Evolutionary conservation across 805 yeast genomes (phyloP).

Genomic region (Candida mattraensis): DNA sequence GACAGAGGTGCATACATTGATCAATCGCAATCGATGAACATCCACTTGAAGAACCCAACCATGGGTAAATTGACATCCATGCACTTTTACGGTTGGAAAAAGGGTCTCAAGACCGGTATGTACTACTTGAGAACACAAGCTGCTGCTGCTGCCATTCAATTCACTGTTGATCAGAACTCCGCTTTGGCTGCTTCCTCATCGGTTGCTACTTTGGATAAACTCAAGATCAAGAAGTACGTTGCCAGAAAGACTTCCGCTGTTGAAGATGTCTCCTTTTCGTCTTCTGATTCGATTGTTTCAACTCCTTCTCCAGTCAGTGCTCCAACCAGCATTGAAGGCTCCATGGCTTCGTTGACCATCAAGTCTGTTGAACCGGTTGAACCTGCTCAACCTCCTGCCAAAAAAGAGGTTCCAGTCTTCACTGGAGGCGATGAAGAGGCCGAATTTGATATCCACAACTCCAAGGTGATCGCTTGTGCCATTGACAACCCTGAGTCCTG

Average conservation of each 20-base stretch:
- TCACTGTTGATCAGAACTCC: constrained; percentile 64
- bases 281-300: constrained; percentile 37
- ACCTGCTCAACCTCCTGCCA: constrained; percentile 4
- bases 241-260: constrained; percentile 30
- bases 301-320: constrained; percentile 48
- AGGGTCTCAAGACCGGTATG: constrained; percentile 99
- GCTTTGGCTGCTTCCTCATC: constrained; percentile 30
- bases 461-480: constrained; percentile 94
- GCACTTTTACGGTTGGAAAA: constrained; percentile 99
- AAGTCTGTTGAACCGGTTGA: constrained; percentile 18
- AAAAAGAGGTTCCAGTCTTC: constrained; percentile 7
- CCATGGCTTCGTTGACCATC: constrained; percentile 46
- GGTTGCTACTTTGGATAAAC: constrained; percentile 30
- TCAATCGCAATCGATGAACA: constrained; percentile 93
- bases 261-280: constrained; percentile 30
- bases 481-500: constrained; percentile 96
- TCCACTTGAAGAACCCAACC: constrained; percentile 89
- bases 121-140: constrained; percentile 97
- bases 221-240: constrained; percentile 36
- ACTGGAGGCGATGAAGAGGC: constrained; percentile 35
- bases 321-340: constrained; percentile 41
- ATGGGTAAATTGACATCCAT: constrained; percentile 96
- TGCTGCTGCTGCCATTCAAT: constrained; percentile 96
- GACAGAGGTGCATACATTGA: constrained; percentile 80
- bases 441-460: constrained; percentile 84